Conservation (phyloP, 2,329 filamentous ascomycete genomes). For the Cladophialophora bantiana region DNA sequence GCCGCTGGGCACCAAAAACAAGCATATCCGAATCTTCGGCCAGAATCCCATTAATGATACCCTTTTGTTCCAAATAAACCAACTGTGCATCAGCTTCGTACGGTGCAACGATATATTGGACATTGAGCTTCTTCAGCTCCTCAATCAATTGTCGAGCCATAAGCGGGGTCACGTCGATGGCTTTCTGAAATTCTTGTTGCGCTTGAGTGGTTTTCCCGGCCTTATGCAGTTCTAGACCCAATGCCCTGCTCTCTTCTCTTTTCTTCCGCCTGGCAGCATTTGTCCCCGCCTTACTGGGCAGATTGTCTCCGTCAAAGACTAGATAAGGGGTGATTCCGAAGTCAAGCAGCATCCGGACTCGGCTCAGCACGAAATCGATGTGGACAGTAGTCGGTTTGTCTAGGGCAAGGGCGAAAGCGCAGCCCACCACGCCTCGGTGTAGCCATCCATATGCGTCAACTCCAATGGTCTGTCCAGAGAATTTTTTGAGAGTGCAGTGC, state of each 20-base stretch:
- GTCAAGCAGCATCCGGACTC: slow-evolving; percentile 91
- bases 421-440: slow-evolving; percentile 88
- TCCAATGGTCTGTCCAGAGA: slow-evolving; percentile 84
- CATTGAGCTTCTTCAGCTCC: slow-evolving; percentile 78
- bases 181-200: slow-evolving; percentile 87
- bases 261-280: slow-evolving; percentile 78
- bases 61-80: slow-evolving; percentile 87
- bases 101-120: slow-evolving; percentile 91
- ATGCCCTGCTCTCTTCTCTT: slow-evolving; percentile 76
- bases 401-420: slow-evolving; percentile 87
- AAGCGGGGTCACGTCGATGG: slow-evolving; percentile 91
- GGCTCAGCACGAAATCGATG: slow-evolving; percentile 86
- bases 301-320: slow-evolving; percentile 93
- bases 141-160: slow-evolving; percentile 95
- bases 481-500: slow-evolving; percentile 84
- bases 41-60: slow-evolving; percentile 83
- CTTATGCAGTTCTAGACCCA: slow-evolving; percentile 79
- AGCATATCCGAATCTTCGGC: slow-evolving; percentile 96
- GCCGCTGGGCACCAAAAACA: slow-evolving; percentile 88
- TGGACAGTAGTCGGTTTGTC: slow-evolving; percentile 90
- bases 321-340: slow-evolving; percentile 94
- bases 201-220: slow-evolving; percentile 83
- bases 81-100: slow-evolving; percentile 98
- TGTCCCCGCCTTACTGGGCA: slow-evolving; percentile 90
- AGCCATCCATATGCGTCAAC: slow-evolving; percentile 99